A percentile compares a stretch with the other conserved stretches of the same genome.
These are phyloP conservation scores for Epichloe hybrida DNA, from an alignment of 2,329 filamentous ascomycete genomes.

Conservation along the genomic window DNA sequence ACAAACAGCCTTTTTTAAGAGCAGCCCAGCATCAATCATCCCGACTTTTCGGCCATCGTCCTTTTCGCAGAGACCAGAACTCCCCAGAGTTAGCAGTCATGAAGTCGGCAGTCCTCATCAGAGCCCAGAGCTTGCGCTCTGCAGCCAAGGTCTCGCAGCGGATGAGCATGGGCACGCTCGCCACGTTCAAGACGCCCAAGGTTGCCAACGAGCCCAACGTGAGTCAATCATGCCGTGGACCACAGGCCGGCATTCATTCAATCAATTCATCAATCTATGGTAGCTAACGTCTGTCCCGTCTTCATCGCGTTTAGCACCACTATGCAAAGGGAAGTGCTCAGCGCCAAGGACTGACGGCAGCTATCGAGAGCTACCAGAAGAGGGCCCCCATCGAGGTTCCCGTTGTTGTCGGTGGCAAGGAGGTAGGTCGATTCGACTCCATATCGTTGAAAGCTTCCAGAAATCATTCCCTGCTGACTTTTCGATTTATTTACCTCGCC, in stretches of 20 bases:
- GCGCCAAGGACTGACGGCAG: constrained; percentile 60
- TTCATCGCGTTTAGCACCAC: constrained; percentile 50
- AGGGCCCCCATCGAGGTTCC: constrained; percentile 65
- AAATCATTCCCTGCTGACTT: neutral
- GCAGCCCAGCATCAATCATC: neutral
- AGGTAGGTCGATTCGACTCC: constrained; percentile 36
- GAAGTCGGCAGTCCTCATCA: constrained; percentile 21
- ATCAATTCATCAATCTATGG: neutral
- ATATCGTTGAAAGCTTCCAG: neutral
- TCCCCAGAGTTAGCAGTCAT: constrained; percentile 10
- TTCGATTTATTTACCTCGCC: neutral
- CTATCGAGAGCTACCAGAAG: constrained; percentile 56
- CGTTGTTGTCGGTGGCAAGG: constrained; percentile 69
- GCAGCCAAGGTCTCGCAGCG: constrained; percentile 16
- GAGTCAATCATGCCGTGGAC: constrained; percentile 22
- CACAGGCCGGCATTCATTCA: neutral
- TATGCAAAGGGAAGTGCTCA: constrained; percentile 76
- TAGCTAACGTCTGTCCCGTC: neutral
- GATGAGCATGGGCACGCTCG: constrained; percentile 44
- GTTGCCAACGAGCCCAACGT: constrained; percentile 95
- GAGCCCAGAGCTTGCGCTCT: constrained; percentile 19
- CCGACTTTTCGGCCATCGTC: neutral
- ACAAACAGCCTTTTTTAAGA: neutral
- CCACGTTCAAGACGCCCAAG: constrained; percentile 75
- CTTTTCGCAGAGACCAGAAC: neutral